These are phyloP conservation scores for Trichoderma sp. DNA, from an alignment of 2,329 filamentous ascomycete genomes.

Conservation along the genomic window DNA sequence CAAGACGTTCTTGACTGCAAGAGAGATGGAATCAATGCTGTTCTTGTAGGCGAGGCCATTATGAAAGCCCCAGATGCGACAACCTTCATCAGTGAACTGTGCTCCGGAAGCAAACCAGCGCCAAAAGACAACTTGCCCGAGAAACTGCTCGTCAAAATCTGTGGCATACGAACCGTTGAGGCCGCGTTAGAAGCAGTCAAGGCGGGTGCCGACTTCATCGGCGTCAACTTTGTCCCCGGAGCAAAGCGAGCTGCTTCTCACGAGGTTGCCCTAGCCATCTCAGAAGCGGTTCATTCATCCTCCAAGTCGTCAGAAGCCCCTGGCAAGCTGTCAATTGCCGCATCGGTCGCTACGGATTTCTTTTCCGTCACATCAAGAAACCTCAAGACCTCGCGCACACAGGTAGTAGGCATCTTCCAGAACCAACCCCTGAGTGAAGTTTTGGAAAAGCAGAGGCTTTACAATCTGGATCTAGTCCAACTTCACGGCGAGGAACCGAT, in stretches of 20 bases:
- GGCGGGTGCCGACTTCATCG: constrained; percentile 85
- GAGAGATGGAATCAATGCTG: constrained; percentile 84
- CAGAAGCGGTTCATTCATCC: constrained; percentile 71
- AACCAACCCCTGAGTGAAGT: constrained; percentile 84
- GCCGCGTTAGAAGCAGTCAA: constrained; percentile 77
- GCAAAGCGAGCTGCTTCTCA: constrained; percentile 76
- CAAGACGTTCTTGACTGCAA: constrained; percentile 86
- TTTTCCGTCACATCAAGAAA: constrained; percentile 57
- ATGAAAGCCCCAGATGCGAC: constrained; percentile 86
- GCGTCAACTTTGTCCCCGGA: constrained; percentile 84
- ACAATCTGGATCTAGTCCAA: constrained; percentile 84
- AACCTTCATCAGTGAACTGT: constrained; percentile 78
- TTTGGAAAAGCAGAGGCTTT: constrained; percentile 69
- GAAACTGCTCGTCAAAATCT: constrained; percentile 82
- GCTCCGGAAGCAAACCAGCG: constrained; percentile 52
- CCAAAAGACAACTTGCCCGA: constrained; percentile 34
- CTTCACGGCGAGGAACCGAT: constrained; percentile 88
- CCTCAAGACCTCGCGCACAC: constrained; percentile 57
- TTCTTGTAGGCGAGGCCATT: constrained; percentile 91
- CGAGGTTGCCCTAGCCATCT: constrained; percentile 77
- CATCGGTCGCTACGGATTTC: constrained; percentile 57
- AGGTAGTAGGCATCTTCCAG: constrained; percentile 90
- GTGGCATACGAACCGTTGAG: constrained; percentile 80
- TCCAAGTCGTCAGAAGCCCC: constrained; percentile 42
- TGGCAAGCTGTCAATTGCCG: constrained; percentile 27